These are phyloP conservation scores for Penicillium turbatum DNA, from an alignment of 495 filamentous ascomycete genomes.

Conservation along the genomic window DNA sequence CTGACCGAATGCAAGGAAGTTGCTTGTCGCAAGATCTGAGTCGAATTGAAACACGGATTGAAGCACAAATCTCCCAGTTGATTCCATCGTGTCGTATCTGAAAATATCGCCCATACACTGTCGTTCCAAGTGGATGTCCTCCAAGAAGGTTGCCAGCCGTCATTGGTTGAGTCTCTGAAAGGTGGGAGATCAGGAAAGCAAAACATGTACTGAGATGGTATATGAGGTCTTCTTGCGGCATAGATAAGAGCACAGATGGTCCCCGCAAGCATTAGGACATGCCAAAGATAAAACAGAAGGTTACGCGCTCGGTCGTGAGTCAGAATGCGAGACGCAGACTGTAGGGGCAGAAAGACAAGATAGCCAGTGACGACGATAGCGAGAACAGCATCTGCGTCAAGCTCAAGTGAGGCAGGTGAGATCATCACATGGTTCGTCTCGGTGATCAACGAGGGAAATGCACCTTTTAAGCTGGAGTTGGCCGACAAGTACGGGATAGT, in stretches of 20 bases:
- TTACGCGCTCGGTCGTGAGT: constrained; percentile 23
- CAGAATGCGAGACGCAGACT: constrained; percentile 33
- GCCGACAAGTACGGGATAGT: constrained; percentile 24
- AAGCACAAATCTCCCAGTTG: constrained; percentile 27
- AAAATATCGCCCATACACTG: constrained; percentile 31
- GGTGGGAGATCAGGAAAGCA: constrained; percentile 29
- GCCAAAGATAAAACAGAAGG: constrained; percentile 31
- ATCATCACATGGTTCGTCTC: constrained; percentile 16
- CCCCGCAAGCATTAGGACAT: constrained; percentile 31
- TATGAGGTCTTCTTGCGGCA: constrained; percentile 11
- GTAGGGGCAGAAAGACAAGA: constrained; percentile 35
- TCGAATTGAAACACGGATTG: constrained; percentile 35
- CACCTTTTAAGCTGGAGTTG: constrained; percentile 14
- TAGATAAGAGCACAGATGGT: constrained; percentile 29
- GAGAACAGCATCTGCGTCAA: constrained; percentile 34
- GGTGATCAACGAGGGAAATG: constrained; percentile 27
- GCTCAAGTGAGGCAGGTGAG: constrained; percentile 26
- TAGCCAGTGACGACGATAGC: constrained; percentile 38
- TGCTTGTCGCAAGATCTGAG: constrained; percentile 24
- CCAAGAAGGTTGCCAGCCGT: constrained; percentile 28
- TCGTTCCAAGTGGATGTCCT: constrained; percentile 27
- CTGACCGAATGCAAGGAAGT: constrained; percentile 16
- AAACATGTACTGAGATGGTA: constrained; percentile 31
- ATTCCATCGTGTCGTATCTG: constrained; percentile 19
- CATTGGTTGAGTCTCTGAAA: constrained; percentile 16